Conservation (phyloP, 2,329 filamentous ascomycete genomes). For the Colletotrichum tamarilloi region DNA sequence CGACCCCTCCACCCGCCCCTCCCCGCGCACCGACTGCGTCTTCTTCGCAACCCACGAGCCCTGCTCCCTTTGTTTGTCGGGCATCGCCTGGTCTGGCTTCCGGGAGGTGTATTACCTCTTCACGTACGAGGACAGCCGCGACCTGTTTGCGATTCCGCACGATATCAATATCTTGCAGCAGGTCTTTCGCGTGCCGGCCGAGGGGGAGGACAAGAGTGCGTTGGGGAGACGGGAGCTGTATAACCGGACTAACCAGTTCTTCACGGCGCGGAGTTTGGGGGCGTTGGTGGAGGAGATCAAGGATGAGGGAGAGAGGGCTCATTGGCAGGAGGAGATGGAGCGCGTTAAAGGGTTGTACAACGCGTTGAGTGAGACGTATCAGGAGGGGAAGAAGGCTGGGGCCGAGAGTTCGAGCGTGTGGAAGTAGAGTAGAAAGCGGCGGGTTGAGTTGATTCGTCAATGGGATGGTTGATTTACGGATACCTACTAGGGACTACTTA, state of each 20-base stretch:
- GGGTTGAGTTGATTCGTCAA: neutral
- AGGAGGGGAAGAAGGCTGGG: slow-evolving; percentile 57
- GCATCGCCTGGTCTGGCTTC: slow-evolving; percentile 69
- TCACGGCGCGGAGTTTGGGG: slow-evolving; percentile 54
- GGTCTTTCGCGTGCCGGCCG: slow-evolving; percentile 62
- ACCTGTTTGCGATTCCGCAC: slow-evolving; percentile 66
- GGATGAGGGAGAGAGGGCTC: slow-evolving; percentile 45
- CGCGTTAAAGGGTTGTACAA: slow-evolving; percentile 62
- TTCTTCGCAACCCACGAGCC: slow-evolving; percentile 71
- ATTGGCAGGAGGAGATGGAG: slow-evolving; percentile 53
- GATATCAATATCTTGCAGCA: slow-evolving; percentile 68
- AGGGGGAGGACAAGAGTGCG: slow-evolving; percentile 50
- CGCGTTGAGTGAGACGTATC: slow-evolving; percentile 59
- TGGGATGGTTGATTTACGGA: neutral
- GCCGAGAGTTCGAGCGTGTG: slow-evolving; percentile 59
- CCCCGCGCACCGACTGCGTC: slow-evolving; percentile 58
- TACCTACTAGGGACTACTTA: neutral
- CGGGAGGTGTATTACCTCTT: slow-evolving; percentile 68
- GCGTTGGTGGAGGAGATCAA: slow-evolving; percentile 53
- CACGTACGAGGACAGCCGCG: slow-evolving; percentile 68
- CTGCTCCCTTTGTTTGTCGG: slow-evolving; percentile 67
- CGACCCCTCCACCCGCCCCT: slow-evolving; percentile 49
- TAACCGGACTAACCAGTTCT: slow-evolving; percentile 68
- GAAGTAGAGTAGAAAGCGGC: slow-evolving; percentile 47
- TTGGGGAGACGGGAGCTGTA: slow-evolving; percentile 57